Conservation (phyloP, 371 early-diverging fungal genomes). For the Mortierella sp. region DNA sequence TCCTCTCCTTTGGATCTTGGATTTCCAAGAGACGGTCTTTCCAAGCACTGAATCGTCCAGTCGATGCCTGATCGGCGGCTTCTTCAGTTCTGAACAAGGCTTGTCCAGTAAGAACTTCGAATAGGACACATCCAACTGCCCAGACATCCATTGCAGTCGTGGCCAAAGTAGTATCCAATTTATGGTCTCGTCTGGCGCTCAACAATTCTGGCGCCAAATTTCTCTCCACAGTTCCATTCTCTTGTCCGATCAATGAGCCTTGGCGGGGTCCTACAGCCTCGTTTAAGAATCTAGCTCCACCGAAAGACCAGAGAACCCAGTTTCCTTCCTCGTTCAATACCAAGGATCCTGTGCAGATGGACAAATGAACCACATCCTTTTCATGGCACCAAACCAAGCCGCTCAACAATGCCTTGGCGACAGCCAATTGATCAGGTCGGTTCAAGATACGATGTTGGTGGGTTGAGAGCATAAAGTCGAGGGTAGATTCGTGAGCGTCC, state of each 20-base stretch:
- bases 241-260: constrained; percentile 44
- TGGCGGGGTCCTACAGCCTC: constrained; percentile 53
- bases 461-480: constrained; percentile 46
- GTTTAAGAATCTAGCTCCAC: constrained; percentile 53
- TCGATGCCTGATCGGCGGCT: constrained; percentile 49
- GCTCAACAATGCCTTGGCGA: constrained; percentile 43
- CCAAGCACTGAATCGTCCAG: constrained; percentile 54
- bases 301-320: constrained; percentile 57
- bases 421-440: constrained; percentile 33
- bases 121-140: constrained; percentile 55
- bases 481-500: constrained; percentile 52
- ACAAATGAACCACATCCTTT: constrained; percentile 55
- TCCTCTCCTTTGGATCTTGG: constrained; percentile 31
- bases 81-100: constrained; percentile 54
- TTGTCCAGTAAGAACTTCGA: constrained; percentile 53
- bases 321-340: constrained; percentile 51
- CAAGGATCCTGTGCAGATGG: constrained; percentile 53
- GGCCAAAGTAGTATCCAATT: constrained; percentile 44
- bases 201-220: constrained; percentile 49
- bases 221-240: constrained; percentile 47
- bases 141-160: constrained; percentile 53
- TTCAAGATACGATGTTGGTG: constrained; percentile 27
- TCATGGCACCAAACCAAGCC: constrained; percentile 56
- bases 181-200: constrained; percentile 24
- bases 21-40: constrained; percentile 48